These are phyloP conservation scores for Schizophyllum amplum DNA, from an alignment of 1,284 basidiomycete genomes.

Conservation along the genomic window DNA sequence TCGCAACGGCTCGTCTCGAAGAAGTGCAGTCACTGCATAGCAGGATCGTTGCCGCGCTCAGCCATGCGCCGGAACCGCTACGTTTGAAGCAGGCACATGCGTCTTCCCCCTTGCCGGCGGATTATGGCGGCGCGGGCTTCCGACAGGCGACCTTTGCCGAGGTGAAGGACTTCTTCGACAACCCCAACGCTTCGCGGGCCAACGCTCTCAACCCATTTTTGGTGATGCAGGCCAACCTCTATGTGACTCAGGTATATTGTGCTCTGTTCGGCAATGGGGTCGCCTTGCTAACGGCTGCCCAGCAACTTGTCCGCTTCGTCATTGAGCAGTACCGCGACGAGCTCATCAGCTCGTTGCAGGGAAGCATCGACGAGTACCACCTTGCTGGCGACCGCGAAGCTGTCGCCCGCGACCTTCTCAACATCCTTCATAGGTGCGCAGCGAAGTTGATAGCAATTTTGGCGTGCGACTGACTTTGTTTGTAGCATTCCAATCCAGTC, in stretches of 20 bases:
- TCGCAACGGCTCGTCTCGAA: constrained; percentile 71
- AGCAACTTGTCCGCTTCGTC: constrained; percentile 88
- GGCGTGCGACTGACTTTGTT: constrained; percentile 8
- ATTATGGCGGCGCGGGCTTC: constrained; percentile 62
- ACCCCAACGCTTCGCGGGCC: constrained; percentile 75
- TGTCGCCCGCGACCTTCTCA: constrained; percentile 73
- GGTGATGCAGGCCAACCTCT: constrained; percentile 84
- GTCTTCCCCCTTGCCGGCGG: constrained; percentile 42
- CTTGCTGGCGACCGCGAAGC: constrained; percentile 65
- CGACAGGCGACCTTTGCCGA: constrained; percentile 75
- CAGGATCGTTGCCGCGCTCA: constrained; percentile 61
- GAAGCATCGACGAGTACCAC: constrained; percentile 52
- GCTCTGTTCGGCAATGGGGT: neutral
- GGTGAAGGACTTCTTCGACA: constrained; percentile 83
- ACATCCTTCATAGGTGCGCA: constrained; percentile 66
- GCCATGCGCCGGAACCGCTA: constrained; percentile 63
- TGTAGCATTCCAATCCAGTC: constrained; percentile 81
- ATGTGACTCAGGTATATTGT: constrained; percentile 69
- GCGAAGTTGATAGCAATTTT: neutral
- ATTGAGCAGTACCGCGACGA: constrained; percentile 85
- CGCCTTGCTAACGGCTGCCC: constrained; percentile 9
- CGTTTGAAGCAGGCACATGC: constrained; percentile 51
- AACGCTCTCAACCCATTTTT: constrained; percentile 82
- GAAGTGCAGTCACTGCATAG: constrained; percentile 71
- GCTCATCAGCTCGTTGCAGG: constrained; percentile 59